Evolutionary conservation across 257 asterid genomes (phyloP).

Genomic region (Capsicum rhomboideum): DNA sequence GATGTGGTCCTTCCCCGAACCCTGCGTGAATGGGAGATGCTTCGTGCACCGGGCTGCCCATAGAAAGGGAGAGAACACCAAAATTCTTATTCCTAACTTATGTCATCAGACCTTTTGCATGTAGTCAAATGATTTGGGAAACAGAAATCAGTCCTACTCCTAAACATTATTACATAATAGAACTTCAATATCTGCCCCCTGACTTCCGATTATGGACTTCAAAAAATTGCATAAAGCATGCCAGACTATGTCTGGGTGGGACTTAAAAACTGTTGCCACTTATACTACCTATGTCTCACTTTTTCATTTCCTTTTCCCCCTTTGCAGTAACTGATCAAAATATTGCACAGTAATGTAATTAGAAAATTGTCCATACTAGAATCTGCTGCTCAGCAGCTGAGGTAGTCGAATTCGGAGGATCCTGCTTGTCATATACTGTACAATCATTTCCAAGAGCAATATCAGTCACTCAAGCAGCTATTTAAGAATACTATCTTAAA

Average conservation of each 20-base stretch:
- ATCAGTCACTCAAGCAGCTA: background rate
- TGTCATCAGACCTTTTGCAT: background rate
- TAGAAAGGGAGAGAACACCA: background rate
- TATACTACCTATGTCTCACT: background rate
- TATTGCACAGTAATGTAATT: background rate
- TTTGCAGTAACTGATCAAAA: background rate
- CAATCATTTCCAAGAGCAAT: constrained; percentile 18
- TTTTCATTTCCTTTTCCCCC: background rate
- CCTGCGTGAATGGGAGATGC: background rate
- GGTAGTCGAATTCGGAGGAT: constrained; percentile 48
- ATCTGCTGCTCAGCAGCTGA: constrained; percentile 93
- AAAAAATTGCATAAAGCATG: background rate
- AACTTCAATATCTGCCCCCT: background rate
- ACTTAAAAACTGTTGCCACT: background rate
- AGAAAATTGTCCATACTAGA: constrained; percentile 46
- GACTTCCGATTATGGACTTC: background rate
- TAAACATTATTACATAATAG: background rate
- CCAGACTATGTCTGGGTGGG: background rate
- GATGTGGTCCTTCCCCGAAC: background rate
- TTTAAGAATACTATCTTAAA: background rate
- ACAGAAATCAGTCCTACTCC: background rate
- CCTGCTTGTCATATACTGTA: constrained; percentile 59
- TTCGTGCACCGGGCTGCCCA: background rate
- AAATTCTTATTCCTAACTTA: background rate
- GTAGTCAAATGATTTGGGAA: background rate